Evolutionary conservation across 2,329 filamentous ascomycete species (phyloP).

Genomic region (Gnomoniopsis sp.): DNA sequence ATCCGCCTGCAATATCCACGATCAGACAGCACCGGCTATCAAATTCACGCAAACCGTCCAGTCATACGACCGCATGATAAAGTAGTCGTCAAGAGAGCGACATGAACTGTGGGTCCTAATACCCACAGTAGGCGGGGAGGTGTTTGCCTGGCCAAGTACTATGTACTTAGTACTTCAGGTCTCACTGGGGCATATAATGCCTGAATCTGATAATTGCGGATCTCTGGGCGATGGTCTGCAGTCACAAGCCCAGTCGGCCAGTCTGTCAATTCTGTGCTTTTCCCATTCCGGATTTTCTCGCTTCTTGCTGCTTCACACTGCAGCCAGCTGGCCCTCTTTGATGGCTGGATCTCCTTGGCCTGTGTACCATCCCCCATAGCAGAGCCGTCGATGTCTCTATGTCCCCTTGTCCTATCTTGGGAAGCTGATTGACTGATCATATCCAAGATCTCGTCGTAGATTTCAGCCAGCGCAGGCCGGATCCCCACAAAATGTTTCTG

Average conservation of each 20-base stretch:
- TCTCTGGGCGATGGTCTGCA: neutral
- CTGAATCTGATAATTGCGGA: neutral
- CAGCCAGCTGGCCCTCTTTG: neutral
- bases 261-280: neutral
- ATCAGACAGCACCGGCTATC: neutral
- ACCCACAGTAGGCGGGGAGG: neutral
- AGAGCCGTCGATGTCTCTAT: neutral
- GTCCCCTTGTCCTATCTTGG: neutral
- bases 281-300: neutral
- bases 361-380: neutral
- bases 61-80: neutral
- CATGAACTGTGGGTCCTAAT: neutral
- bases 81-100: neutral
- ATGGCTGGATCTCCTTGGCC: neutral
- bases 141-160: neutral
- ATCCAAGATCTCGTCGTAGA: neutral
- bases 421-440: constrained; percentile 12
- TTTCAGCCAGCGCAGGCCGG: constrained; percentile 10
- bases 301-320: neutral
- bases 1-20: neutral
- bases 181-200: neutral
- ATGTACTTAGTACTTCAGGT: neutral
- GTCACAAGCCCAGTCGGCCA: neutral
- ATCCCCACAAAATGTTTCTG: constrained; percentile 7
- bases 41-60: constrained; percentile 3